These are phyloP conservation scores for Blastocystis sp. DNA, from an alignment of 352 stramenopile species.

Conservation along the genomic window DNA sequence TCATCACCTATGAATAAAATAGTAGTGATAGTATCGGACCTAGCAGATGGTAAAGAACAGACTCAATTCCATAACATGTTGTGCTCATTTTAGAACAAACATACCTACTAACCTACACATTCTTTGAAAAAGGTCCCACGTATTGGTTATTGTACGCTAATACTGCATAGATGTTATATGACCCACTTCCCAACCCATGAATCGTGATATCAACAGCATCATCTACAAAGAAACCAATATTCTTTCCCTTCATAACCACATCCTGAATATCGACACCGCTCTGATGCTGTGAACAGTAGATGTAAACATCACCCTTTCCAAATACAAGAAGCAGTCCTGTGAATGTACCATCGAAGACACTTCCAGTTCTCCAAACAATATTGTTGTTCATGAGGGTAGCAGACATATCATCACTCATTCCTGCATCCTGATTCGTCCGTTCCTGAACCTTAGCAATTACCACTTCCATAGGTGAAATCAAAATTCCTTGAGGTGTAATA, in stretches of 20 bases:
- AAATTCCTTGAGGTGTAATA: conserved; percentile 14
- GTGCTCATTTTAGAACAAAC: conserved; percentile 8
- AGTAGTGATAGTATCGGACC: not conserved
- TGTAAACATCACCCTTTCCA: conserved; percentile 59
- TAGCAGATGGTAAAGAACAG: not conserved
- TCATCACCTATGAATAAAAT: not conserved
- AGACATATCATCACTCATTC: not conserved
- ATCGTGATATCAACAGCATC: conserved; percentile 46
- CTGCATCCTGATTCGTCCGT: not conserved
- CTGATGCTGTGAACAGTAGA: conserved; percentile 3
- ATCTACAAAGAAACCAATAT: conserved; percentile 34
- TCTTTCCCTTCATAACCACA: conserved; percentile 31
- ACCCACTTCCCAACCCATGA: not conserved
- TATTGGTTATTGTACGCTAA: conserved; percentile 56
- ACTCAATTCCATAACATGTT: conserved; percentile 30
- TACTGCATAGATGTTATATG: conserved; percentile 38
- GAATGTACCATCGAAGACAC: not conserved
- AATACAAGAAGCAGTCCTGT: conserved; percentile 60
- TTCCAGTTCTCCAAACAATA: not conserved
- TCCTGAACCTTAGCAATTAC: conserved; percentile 17
- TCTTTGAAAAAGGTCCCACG: conserved; percentile 36
- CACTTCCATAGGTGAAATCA: not conserved
- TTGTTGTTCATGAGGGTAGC: conserved; percentile 33
- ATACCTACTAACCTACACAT: conserved; percentile 4
- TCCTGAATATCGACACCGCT: conserved; percentile 31